Base-by-base conservation (phyloP, 2,329 filamentous ascomycete genomes). In the Epichloe glyceriae region DNA sequence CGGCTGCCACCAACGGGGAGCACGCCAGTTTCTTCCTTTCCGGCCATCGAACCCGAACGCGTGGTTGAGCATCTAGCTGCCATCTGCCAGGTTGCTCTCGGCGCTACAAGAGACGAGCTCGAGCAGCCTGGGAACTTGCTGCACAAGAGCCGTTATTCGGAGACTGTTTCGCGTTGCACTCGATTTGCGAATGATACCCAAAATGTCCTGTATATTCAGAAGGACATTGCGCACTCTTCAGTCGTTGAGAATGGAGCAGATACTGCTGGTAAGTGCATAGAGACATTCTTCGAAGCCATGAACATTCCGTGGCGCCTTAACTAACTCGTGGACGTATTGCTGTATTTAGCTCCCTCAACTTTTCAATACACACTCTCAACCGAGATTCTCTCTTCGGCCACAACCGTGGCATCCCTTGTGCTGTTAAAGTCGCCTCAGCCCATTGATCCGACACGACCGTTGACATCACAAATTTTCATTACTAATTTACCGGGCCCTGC, bases 121-220 rank as follows among this genome's bases (percentile, higher is more conserved):
- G 82, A 91, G 66, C 79, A 80, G 56, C 73, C 82, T 15, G 89
- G 87, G 55, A 96, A 88, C 71, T 74, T 98, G 68, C 75, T 98
- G 55, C 88, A 89, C 52, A 75, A 82, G 61, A 69, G 75, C 52
- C 80, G 77, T 58, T 79, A 88, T 58, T 71, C 76, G 50, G 91
- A 97, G 60, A 96, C 93, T 6, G 71, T 95, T 51, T 83, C 89
- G 64, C 80, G 88, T 71, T 96, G 91, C 68, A 82, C 82, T 58
- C 85, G 90, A 61, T 97, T 97, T 69, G 89, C 89, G 52, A 82
- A 83, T 54, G 94, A 98, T 69, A 77, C 85, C 52, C 88, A 95
- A 70, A 82, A 85, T 55, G 88, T 86, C 50, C 74, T 98, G 56
- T 97, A 97, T 69, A 84, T 96, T 56, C 86, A 93, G 65, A 95